Evolutionary conservation across 1,284 basidiomycete genomes (phyloP), one percentile per base, ranked within the genome.

Genomic region (Pascua sp.): DNA sequence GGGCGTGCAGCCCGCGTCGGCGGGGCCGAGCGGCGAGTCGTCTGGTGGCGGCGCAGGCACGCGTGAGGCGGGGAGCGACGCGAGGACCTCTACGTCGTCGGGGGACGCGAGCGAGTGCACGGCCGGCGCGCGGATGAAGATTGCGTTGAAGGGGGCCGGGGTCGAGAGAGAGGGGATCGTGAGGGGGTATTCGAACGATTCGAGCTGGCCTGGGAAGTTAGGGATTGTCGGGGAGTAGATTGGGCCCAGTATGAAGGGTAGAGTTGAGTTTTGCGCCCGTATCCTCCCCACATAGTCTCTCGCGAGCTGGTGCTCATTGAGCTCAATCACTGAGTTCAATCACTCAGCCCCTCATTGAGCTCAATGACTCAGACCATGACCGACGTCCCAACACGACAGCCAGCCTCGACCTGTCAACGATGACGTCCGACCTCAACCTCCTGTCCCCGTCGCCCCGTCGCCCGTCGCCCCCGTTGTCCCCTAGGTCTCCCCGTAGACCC

Each of bases 91-190:
- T 40, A 52, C 49, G 39, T 36, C 49, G 11, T 47, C 41, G 12
- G 9, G 8, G 37, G 17, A 32, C 5, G 13, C 9, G 47, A 64
- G 66, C 8, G 66, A 68, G 60, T 75, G 67, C 42, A 68, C 63
- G 32, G 64, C 67, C 8, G 95, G 95, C 41, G 95, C 95, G 43
- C 95, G 90, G 67, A 98, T 98, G 78, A 98, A 98, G 46, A 97
- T 84, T 0, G 90, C 91, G 40, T 83, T 86, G 75, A 94, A 96
- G 0, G 89, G 85, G 1, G 83, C 76, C 1, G 88, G 72, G 49
- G 88, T 78, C 39, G 81, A 78, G 12, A 97, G 78, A 32, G 83
- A 84, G 11, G 83, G 80, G 5, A 94, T 86, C 17, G 78, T 70
- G 11, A 98, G 79, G 0, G 84, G 82, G 0, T 85, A 86, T 72